phyloP scores from a whole-genome alignment of 768 basidiomycete species.

The Phlegmacium glaucopus region DNA sequence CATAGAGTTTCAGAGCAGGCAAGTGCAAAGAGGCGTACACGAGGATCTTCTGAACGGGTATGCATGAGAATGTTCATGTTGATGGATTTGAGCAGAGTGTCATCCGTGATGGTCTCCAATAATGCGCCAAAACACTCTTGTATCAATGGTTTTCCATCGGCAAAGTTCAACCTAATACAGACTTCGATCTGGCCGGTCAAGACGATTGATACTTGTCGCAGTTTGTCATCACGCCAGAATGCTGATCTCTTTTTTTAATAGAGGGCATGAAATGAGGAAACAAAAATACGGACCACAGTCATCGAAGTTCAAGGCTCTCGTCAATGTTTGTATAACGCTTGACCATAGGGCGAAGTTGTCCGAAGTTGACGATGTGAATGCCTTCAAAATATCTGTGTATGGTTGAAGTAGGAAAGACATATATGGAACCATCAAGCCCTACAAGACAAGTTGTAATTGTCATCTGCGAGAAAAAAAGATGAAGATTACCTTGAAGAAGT shows the following conservation, averaged over 20 bases:
- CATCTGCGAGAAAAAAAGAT: neutral
- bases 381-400: conserved; percentile 58
- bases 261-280: neutral
- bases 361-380: conserved; percentile 34
- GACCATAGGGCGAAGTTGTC: conserved; percentile 56
- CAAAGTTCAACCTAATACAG: conserved; percentile 34
- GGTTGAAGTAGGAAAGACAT: conserved; percentile 74
- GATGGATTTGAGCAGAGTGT: conserved; percentile 70
- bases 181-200: conserved; percentile 66
- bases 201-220: conserved; percentile 56
- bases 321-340: conserved; percentile 55
- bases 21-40: conserved; percentile 69
- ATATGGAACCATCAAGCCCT: conserved; percentile 91
- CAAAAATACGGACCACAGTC: conserved; percentile 62
- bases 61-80: conserved; percentile 86
- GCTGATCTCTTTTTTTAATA: conserved; percentile 35
- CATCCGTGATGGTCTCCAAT: conserved; percentile 49
- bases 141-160: conserved; percentile 36
- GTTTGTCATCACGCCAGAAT: conserved; percentile 88
- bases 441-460: neutral
- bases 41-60: conserved; percentile 78
- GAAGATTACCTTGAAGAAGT: conserved; percentile 78
- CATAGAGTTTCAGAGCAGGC: conserved; percentile 70
- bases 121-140: conserved; percentile 55
- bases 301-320: conserved; percentile 71